A percentile compares a stretch with the other conserved stretches of the same genome.
Evolutionary conservation across 306 rosid species (phyloP).

Genomic region (Pyrus pyrifolia): DNA sequence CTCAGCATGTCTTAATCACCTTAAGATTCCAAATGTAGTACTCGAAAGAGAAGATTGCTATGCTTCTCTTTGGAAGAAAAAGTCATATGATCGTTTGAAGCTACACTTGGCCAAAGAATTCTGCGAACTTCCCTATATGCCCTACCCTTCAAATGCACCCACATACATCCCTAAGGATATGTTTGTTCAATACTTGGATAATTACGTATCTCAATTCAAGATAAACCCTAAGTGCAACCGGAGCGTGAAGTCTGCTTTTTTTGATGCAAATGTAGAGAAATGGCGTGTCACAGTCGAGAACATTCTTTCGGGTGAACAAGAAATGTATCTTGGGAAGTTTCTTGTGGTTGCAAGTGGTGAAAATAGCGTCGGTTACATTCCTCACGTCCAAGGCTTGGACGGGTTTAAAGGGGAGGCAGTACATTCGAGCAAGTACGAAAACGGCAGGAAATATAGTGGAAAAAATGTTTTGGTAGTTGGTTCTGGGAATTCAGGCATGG

Average conservation of each 20-base stretch:
- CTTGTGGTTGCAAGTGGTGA: conserved; percentile 29
- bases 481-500: conserved; percentile 34
- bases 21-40: conserved; percentile 12
- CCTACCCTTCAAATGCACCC: not conserved
- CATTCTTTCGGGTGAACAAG: not conserved
- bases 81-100: conserved; percentile 23
- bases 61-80: conserved; percentile 28
- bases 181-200: conserved; percentile 10
- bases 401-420: conserved; percentile 16
- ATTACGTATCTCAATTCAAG: conserved; percentile 7
- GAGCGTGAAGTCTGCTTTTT: not conserved
- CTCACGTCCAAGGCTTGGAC: conserved; percentile 15
- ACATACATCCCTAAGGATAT: conserved; percentile 19
- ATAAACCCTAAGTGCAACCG: conserved; percentile 5
- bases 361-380: conserved; percentile 10
- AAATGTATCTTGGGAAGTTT: conserved; percentile 5
- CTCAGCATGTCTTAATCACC: conserved; percentile 8
- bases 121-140: conserved; percentile 22
- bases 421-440: conserved; percentile 9
- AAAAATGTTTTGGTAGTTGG: conserved; percentile 31
- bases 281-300: conserved; percentile 19
- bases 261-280: not conserved
- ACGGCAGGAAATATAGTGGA: not conserved
- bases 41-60: conserved; percentile 27
- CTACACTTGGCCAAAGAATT: conserved; percentile 25